Conservation (phyloP, 495 filamentous ascomycete species). For the Hypoxylon trugodes region DNA sequence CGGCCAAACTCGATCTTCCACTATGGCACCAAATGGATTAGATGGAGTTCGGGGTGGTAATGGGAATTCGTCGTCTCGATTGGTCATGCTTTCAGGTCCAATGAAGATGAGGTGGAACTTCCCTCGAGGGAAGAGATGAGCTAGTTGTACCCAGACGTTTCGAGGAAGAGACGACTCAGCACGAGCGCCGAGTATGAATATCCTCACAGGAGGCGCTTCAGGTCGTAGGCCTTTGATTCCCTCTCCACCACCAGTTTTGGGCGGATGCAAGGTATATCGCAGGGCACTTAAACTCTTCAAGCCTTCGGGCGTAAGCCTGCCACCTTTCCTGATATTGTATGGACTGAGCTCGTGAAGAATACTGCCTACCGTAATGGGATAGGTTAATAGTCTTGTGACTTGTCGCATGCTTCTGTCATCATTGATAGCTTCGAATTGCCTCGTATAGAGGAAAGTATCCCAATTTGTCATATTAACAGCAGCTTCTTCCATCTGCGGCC, state of each 20-base stretch:
- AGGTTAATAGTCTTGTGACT: constrained; percentile 90
- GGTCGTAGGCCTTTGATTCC: constrained; percentile 81
- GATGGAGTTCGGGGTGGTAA: constrained; percentile 80
- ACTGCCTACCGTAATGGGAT: constrained; percentile 89
- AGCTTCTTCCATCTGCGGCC: constrained; percentile 86
- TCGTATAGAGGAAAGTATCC: constrained; percentile 93
- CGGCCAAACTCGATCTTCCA: constrained; percentile 85
- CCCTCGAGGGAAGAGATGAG: constrained; percentile 84
- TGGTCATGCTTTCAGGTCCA: constrained; percentile 92
- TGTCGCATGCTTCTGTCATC: constrained; percentile 87
- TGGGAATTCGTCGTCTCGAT: constrained; percentile 88
- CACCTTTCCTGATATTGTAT: constrained; percentile 76
- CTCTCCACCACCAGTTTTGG: constrained; percentile 74
- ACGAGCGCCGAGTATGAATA: constrained; percentile 95
- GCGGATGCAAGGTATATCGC: constrained; percentile 91
- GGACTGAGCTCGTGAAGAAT: constrained; percentile 93
- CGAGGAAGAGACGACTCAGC: constrained; percentile 95
- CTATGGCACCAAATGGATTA: constrained; percentile 92
- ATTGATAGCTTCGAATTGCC: constrained; percentile 88
- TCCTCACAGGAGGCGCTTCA: constrained; percentile 83
- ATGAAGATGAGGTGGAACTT: constrained; percentile 91
- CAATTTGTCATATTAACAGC: constrained; percentile 97
- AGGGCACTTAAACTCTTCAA: constrained; percentile 92
- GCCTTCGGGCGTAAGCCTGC: constrained; percentile 83
- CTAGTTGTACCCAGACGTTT: constrained; percentile 91